These are phyloP conservation scores for Mercurialis annua DNA, from an alignment of 345 rosid genomes.

Conservation along the genomic window DNA sequence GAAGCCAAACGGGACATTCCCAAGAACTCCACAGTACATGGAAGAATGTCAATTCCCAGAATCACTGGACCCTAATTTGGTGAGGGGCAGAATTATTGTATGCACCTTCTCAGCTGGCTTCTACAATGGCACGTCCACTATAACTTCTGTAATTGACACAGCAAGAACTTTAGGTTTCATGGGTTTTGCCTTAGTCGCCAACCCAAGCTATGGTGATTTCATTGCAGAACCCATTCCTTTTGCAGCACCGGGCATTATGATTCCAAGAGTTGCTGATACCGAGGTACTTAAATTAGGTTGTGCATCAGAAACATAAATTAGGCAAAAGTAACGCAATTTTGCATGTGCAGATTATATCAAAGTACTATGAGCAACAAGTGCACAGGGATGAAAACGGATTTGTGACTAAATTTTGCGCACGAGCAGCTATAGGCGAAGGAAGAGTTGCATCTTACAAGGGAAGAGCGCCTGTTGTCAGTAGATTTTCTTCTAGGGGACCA, in stretches of 20 bases:
- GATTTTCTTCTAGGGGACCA: constrained; percentile 85
- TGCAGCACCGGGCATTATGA: constrained; percentile 49
- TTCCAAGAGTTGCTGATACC: constrained; percentile 56
- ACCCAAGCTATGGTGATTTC: constrained; percentile 57
- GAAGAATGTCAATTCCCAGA: constrained; percentile 83
- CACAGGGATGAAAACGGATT: constrained; percentile 38
- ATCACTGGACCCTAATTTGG: constrained; percentile 47
- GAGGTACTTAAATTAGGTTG: constrained; percentile 39
- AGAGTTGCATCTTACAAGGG: constrained; percentile 49
- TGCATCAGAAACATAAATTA: not conserved
- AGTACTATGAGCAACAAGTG: constrained; percentile 60
- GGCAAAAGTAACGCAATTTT: not conserved
- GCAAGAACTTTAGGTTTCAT: constrained; percentile 52
- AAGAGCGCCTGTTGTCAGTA: constrained; percentile 55
- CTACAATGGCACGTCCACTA: constrained; percentile 50
- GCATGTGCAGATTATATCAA: constrained; percentile 39
- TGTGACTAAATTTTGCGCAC: constrained; percentile 40
- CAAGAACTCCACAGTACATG: constrained; percentile 39
- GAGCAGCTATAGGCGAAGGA: constrained; percentile 61
- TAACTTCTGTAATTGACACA: constrained; percentile 52
- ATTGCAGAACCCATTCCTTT: constrained; percentile 61
- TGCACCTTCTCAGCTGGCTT: constrained; percentile 80
- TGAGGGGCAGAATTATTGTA: constrained; percentile 52
- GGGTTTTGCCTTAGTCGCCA: constrained; percentile 68
- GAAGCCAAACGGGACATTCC: constrained; percentile 40